Conservation (phyloP, 2,329 filamentous ascomycete genomes). For the Gaeumannomyces tritici region DNA sequence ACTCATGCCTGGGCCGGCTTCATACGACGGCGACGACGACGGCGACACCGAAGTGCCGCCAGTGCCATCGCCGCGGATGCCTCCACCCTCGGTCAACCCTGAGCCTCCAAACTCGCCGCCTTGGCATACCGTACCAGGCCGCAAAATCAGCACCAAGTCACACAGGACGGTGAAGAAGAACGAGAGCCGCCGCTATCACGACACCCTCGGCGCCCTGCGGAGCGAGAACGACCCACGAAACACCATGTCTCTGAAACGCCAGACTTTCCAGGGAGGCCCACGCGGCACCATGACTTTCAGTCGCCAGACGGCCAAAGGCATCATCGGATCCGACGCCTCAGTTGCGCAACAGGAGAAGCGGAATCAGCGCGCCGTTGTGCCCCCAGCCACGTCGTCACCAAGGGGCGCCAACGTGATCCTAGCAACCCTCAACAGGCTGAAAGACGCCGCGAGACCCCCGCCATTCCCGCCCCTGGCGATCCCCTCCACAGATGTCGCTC, state of each 20-base stretch:
- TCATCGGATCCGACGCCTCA: background rate
- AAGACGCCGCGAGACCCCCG: conserved; percentile 18
- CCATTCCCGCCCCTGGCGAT: conserved; percentile 14
- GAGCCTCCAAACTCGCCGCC: background rate
- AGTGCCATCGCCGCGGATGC: conserved; percentile 2
- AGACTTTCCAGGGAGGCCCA: conserved; percentile 29
- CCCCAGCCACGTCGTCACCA: conserved; percentile 17
- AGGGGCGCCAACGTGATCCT: conserved; percentile 33
- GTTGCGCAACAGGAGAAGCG: background rate
- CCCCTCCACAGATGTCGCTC: conserved; percentile 1
- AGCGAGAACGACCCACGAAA: conserved; percentile 30
- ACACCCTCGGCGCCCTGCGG: conserved; percentile 34
- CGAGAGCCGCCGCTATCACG: conserved; percentile 29
- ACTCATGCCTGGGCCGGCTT: conserved; percentile 14
- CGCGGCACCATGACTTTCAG: conserved; percentile 29
- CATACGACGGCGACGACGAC: conserved; percentile 18
- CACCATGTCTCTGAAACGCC: conserved; percentile 25
- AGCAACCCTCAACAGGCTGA: conserved; percentile 27
- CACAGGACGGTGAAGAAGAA: conserved; percentile 32
- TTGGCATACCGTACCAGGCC: background rate
- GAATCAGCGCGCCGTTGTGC: conserved; percentile 8
- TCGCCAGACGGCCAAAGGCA: conserved; percentile 25
- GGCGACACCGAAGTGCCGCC: conserved; percentile 20
- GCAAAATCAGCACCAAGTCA: background rate
- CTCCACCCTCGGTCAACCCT: background rate